Conservation (phyloP, 164 flowering plant species). For the Kingdonia uniflora region DNA sequence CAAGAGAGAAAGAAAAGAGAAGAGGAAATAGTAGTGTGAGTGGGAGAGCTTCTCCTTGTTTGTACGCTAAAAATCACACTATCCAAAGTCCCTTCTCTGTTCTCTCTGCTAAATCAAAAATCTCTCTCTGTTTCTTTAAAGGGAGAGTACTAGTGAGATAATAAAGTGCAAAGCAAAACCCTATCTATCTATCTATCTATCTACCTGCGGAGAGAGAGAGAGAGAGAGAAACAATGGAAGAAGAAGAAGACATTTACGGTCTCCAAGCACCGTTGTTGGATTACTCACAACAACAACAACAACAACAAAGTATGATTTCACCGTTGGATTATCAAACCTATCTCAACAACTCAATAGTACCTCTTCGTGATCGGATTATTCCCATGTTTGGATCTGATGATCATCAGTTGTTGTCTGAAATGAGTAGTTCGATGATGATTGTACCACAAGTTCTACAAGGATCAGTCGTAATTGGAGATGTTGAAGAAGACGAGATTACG, state of each 20-base stretch:
- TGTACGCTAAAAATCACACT: slow-evolving; percentile 24
- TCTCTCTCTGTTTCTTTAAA: background rate
- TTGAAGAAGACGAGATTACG: slow-evolving; percentile 13
- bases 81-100: slow-evolving; percentile 13
- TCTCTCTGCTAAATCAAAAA: background rate
- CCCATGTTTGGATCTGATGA: slow-evolving; percentile 30
- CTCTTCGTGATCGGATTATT: slow-evolving; percentile 19
- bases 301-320: slow-evolving; percentile 34
- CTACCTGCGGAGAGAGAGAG: background rate
- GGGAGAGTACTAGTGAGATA: background rate
- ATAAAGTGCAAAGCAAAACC: background rate
- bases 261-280: slow-evolving; percentile 22
- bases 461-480: background rate
- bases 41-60: slow-evolving; percentile 10
- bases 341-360: slow-evolving; percentile 10
- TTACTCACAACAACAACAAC: slow-evolving; percentile 30
- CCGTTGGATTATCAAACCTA: slow-evolving; percentile 35
- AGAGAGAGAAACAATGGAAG: slow-evolving; percentile 49
- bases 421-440: slow-evolving; percentile 2
- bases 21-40: background rate
- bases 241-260: slow-evolving; percentile 28
- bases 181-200: background rate
- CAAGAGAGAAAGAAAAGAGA: background rate
- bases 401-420: slow-evolving; percentile 22
- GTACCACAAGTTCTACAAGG: slow-evolving; percentile 29